Evolutionary conservation across 495 filamentous ascomycete species (phyloP), one percentile per base, ranked within the genome.

Genomic region (Penicillium ochrochloron): DNA sequence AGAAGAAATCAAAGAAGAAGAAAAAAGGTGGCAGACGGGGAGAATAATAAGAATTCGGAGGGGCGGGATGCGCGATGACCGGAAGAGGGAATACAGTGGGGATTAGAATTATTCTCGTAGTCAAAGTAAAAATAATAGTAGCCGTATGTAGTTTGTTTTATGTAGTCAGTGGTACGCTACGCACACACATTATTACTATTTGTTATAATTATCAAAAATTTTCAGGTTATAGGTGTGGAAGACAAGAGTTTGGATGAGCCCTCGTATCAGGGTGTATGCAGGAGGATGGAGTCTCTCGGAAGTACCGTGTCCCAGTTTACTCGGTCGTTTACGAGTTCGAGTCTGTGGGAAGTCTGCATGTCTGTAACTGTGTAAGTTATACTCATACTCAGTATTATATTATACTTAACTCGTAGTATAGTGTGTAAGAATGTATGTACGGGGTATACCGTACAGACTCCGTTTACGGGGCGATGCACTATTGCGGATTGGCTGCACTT

Each of bases 71-170:
- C 84, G 82, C 34, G 34, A 41, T 57, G 54, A 44, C 34, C 37
- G 14, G 78, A 79, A 78, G 75, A 79, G 85, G 85, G 79, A 86
- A 83, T 83, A 8, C 50, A 62, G 59, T 62, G 42, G 42, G 60
- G 60, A 63, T 37, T 33, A 55, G 53, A 46, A 59, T 62, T 53
- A 29, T 59, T 42, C 50, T 56, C n/a, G 8, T n/a, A 17, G 12
- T 27, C 31, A 29, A 29, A 34, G 31, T 29, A 12, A 54, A 54
- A 54, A 10, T n/a, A 19, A n/a, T 60, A 23, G 29, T 48, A 39
- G 17, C n/a, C 21, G 57, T 27, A 34, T 34, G 27, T 27, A 23
- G 44, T 44, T 15, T 17, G 35, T 17, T 41, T 17, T 15, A 41
- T 41, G 37, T 41, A 41, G 3, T 25, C 14, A 48, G 44, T 48